Conservation (phyloP, 352 stramenopile species). For the Phytopythium litorale region DNA sequence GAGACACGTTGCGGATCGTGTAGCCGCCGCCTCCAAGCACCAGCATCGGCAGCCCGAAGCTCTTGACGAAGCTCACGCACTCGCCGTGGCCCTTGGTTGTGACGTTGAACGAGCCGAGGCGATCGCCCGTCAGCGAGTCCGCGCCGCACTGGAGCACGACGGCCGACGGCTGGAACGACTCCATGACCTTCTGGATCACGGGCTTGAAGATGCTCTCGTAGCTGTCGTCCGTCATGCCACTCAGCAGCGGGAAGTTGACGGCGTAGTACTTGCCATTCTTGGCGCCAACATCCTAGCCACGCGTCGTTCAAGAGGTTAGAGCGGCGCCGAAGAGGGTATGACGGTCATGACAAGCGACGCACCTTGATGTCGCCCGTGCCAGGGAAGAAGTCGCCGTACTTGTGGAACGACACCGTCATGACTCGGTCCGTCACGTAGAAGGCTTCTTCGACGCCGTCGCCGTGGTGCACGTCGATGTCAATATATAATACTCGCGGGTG, state of each 20-base stretch:
- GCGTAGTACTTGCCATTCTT: slow-evolving; percentile 94
- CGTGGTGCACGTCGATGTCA: slow-evolving; percentile 99
- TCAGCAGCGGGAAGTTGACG: slow-evolving; percentile 96
- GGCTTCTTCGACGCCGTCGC: slow-evolving; percentile 97
- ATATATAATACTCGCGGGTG: slow-evolving; percentile 98
- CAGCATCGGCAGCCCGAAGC: slow-evolving; percentile 79
- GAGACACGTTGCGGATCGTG: slow-evolving; percentile 84
- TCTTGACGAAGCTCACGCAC: slow-evolving; percentile 86
- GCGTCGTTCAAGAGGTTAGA: not conserved
- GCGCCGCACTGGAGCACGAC: slow-evolving; percentile 98
- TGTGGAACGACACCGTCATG: slow-evolving; percentile 99
- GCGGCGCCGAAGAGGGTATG: not conserved
- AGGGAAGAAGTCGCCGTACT: slow-evolving; percentile 99
- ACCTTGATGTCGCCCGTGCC: slow-evolving; percentile 92
- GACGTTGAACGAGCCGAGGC: slow-evolving; percentile 98
- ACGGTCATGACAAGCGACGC: slow-evolving; percentile 1
- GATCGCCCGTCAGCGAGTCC: slow-evolving; percentile 96
- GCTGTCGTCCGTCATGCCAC: slow-evolving; percentile 94
- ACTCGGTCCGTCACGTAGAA: slow-evolving; percentile 96
- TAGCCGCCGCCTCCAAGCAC: slow-evolving; percentile 86
- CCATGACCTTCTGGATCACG: slow-evolving; percentile 93
- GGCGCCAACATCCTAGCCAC: slow-evolving; percentile 89
- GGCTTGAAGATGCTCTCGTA: slow-evolving; percentile 98
- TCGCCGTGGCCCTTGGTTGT: slow-evolving; percentile 82
- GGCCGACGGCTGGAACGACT: slow-evolving; percentile 86